Evolutionary conservation across 352 stramenopile genomes (phyloP), one percentile per base, ranked within the genome.

Genomic region (Pythium phragmitis): DNA sequence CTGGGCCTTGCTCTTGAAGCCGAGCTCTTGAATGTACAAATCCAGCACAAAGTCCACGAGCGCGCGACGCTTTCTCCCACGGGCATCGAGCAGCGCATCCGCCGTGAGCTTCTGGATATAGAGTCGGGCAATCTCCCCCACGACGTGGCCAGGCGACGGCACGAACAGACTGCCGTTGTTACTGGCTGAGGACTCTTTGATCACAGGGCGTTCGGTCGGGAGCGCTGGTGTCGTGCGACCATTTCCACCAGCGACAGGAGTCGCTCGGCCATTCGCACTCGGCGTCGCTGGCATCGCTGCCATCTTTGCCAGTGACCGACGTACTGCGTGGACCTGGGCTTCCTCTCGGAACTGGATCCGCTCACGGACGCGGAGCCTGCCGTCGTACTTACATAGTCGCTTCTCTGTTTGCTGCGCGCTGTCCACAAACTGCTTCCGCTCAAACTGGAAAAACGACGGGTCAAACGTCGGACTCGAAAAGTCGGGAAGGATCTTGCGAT

Each of bases 21-120:
- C 81, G n/a, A 91, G 53, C 42, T 92, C 84, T 17, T 76, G 42
- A 9, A 86, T 73, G 62, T 90, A 92, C 7, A 75, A 14, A 47
- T 91, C 82, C 52, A 78, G 50, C 17, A 77, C 68, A 55, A 88
- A 88, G 26, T 87, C 76, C 3, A 75, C 63, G 2, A 92, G 65
- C 2, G 63, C 60, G 42, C 74, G 70, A 3, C 78, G 77, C 36
- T 80, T 76, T 12, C 77, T 72, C 9, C 70, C 62, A 3, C 60
- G 58, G 1, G 37, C 21, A 42, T 89, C 79, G 26, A 77, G 74
- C 0, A 67, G 53, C 7, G 72, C 64, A 39, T 91, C 75, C 0
- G 60, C 68, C 54, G 62, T 48, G 13, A 92, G 77, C 42, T 89
- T 91, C n/a, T 73, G 72, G 9, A 82, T 52, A 48, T 90, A 92